These are phyloP conservation scores for Immersiporthe knoxdaviesiana DNA, from an alignment of 2,329 filamentous ascomycete species.

Conservation along the genomic window DNA sequence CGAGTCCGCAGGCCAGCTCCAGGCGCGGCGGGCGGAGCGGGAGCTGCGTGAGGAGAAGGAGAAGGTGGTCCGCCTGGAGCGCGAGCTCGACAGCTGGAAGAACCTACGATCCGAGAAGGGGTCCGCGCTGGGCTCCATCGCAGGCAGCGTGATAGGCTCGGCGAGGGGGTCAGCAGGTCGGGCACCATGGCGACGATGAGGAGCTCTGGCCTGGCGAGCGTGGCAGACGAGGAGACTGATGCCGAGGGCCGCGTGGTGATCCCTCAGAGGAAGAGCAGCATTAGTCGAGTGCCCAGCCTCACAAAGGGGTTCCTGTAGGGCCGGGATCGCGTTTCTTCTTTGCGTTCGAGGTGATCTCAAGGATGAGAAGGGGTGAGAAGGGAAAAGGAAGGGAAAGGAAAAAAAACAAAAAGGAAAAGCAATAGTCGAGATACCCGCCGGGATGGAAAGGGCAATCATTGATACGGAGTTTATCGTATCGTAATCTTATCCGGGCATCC, in stretches of 20 bases:
- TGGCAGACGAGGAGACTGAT: constrained; percentile 40
- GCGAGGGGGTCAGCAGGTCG: constrained; percentile 35
- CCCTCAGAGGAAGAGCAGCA: constrained; percentile 68
- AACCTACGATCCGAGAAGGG: constrained; percentile 70
- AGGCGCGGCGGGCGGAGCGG: constrained; percentile 82
- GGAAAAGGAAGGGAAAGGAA: no score
- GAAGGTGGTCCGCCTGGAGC: constrained; percentile 77
- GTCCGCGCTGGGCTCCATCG: constrained; percentile 35
- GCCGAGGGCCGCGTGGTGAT: constrained; percentile 56
- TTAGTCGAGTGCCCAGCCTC: constrained; percentile 66
- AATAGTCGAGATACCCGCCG: not conserved
- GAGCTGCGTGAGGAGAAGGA: constrained; percentile 89
- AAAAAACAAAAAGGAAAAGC: constrained; percentile 9
- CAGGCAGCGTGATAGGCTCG: constrained; percentile 30
- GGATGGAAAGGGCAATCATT: constrained; percentile 9
- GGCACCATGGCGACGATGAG: constrained; percentile 45
- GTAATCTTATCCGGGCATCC: not conserved
- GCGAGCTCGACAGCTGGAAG: constrained; percentile 85
- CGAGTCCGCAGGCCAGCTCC: constrained; percentile 80
- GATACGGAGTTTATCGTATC: constrained; percentile 21
- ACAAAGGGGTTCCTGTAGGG: constrained; percentile 76
- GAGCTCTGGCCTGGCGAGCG: constrained; percentile 45
- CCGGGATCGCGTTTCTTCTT: constrained; percentile 15
- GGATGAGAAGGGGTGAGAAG: not conserved
- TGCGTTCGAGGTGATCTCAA: constrained; percentile 10